Percentiles rank a stretch among this genome's conserved stretches.
These are phyloP conservation scores for Penicillium pulvis DNA, from an alignment of 495 filamentous ascomycete genomes.

Conservation along the genomic window DNA sequence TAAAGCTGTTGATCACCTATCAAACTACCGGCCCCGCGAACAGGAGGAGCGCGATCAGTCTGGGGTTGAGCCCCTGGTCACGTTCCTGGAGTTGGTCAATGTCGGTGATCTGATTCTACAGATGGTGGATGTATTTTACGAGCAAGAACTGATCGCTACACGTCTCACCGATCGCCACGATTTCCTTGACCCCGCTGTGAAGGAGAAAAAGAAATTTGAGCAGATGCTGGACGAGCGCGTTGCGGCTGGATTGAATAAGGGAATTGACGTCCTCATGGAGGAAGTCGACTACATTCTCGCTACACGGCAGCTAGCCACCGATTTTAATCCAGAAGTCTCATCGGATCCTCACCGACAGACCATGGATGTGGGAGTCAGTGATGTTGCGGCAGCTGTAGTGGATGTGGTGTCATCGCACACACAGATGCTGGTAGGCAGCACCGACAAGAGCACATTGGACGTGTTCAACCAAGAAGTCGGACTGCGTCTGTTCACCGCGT, in stretches of 20 bases:
- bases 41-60: constrained; percentile 68
- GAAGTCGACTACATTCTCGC: constrained; percentile 96
- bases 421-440: constrained; percentile 86
- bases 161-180: constrained; percentile 90
- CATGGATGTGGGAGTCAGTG: constrained; percentile 78
- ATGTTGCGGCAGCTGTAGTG: constrained; percentile 77
- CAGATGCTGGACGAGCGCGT: constrained; percentile 98
- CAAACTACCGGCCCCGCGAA: constrained; percentile 87
- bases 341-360: constrained; percentile 47
- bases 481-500: constrained; percentile 79
- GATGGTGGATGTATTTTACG: constrained; percentile 99
- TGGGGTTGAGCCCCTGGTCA: constrained; percentile 89
- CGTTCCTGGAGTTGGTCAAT: constrained; percentile 96
- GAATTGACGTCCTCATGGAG: constrained; percentile 97
- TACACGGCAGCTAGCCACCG: constrained; percentile 80
- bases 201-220: constrained; percentile 98
- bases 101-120: constrained; percentile 98
- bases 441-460: constrained; percentile 95
- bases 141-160: constrained; percentile 82
- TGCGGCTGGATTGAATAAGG: constrained; percentile 92
- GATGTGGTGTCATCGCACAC: constrained; percentile 86
- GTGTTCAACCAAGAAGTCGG: constrained; percentile 99
- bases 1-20: constrained; percentile 87
- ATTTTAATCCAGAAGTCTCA: constrained; percentile 79
- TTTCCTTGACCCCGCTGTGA: constrained; percentile 85